phyloP scores from a whole-genome alignment of 2,329 filamentous ascomycete species.

The Aspergillus oerlinghausenensis region DNA sequence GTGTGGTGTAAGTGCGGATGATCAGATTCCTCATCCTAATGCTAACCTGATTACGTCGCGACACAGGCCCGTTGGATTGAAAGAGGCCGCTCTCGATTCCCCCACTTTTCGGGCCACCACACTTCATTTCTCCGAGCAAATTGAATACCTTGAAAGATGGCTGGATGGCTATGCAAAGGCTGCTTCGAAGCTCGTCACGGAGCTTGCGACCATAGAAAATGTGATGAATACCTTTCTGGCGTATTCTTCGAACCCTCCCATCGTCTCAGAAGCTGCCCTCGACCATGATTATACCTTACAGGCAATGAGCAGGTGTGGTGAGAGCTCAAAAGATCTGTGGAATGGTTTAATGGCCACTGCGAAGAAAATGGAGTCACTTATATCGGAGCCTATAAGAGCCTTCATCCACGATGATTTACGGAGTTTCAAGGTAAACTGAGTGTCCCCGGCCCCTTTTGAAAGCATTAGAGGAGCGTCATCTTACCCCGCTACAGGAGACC shows the following conservation, averaged over 20 bases:
- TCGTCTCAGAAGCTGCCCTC: slow-evolving; percentile 75
- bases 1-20: slow-evolving; percentile 38
- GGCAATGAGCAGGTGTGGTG: slow-evolving; percentile 77
- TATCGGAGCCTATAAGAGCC: slow-evolving; percentile 73
- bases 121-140: slow-evolving; percentile 83
- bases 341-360: slow-evolving; percentile 66
- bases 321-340: slow-evolving; percentile 87
- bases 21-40: not conserved
- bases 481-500: slow-evolving; percentile 51
- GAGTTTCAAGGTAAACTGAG: slow-evolving; percentile 62
- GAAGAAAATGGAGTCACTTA: slow-evolving; percentile 70
- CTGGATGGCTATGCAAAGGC: slow-evolving; percentile 67
- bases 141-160: slow-evolving; percentile 89
- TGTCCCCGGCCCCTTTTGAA: slow-evolving; percentile 2
- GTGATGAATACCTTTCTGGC: slow-evolving; percentile 72
- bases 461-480: slow-evolving; percentile 5
- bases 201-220: slow-evolving; percentile 71
- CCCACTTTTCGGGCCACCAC: slow-evolving; percentile 89
- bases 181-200: slow-evolving; percentile 57
- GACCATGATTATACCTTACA: slow-evolving; percentile 94
- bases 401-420: slow-evolving; percentile 78
- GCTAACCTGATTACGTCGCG: slow-evolving; percentile 10
- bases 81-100: slow-evolving; percentile 93
- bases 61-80: slow-evolving; percentile 71
- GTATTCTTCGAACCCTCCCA: slow-evolving; percentile 67